A percentile compares a stretch with the other conserved stretches of the same genome.
These are phyloP conservation scores for Suillus americanus DNA, from an alignment of 768 basidiomycete genomes.

Conservation along the genomic window DNA sequence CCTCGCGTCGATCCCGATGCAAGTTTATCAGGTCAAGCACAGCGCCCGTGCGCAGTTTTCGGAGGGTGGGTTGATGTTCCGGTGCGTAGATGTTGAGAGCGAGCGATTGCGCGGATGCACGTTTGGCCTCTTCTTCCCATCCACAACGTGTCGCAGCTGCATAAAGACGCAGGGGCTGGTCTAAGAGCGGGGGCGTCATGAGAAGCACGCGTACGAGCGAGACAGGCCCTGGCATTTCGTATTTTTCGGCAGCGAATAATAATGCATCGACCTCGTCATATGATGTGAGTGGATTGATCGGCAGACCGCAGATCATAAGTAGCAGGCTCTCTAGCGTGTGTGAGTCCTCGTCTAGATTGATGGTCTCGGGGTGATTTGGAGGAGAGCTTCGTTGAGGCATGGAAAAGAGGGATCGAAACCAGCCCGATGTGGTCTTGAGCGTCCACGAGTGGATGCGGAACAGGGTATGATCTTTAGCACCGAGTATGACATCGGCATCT, in stretches of 20 bases:
- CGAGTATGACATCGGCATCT: slow-evolving; percentile 57
- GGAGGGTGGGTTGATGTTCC: slow-evolving; percentile 43
- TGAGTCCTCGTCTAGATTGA: slow-evolving; percentile 59
- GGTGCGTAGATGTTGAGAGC: slow-evolving; percentile 49
- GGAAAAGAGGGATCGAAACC: slow-evolving; percentile 61
- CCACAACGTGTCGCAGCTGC: slow-evolving; percentile 54
- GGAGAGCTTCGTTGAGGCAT: slow-evolving; percentile 42
- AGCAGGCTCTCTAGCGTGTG: slow-evolving; percentile 55
- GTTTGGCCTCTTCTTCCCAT: slow-evolving; percentile 56
- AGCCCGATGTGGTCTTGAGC: slow-evolving; percentile 62
- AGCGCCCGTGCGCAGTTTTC: slow-evolving; percentile 48
- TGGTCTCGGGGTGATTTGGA: slow-evolving; percentile 31
- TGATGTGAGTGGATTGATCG: slow-evolving; percentile 46
- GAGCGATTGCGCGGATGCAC: slow-evolving; percentile 56
- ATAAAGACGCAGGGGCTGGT: slow-evolving; percentile 54
- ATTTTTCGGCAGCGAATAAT: slow-evolving; percentile 66
- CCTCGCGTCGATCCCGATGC: slow-evolving; percentile 52
- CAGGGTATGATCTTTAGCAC: slow-evolving; percentile 47
- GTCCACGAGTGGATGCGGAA: slow-evolving; percentile 62
- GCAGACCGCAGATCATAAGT: slow-evolving; percentile 61
- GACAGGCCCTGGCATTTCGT: slow-evolving; percentile 66
- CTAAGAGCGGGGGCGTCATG: slow-evolving; percentile 49
- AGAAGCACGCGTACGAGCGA: slow-evolving; percentile 61
- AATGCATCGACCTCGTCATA: slow-evolving; percentile 56
- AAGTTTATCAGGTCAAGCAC: slow-evolving; percentile 55